Base-by-base conservation (phyloP, 2,329 filamentous ascomycete species). In the Grosmannia huntii region DNA sequence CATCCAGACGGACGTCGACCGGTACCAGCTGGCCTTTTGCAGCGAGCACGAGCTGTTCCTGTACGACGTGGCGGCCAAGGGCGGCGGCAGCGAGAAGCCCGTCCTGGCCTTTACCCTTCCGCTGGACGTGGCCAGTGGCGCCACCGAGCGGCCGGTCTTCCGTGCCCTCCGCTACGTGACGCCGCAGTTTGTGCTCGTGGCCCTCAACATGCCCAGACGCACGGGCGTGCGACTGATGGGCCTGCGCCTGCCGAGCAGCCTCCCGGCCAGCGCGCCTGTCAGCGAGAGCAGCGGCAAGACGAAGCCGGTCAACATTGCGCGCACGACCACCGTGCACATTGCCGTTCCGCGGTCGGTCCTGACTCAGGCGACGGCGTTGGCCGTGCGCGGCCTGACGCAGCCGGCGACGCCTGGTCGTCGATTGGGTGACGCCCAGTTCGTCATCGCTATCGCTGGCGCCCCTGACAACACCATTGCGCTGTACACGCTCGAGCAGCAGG, bases 381-480 rank as follows among this genome's bases (percentile, higher is more conserved):
- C 94, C 55, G 83, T 92, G 55, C 83, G 83, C 60, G 82, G 85
- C 59, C 77, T 96, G 11, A 78, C 80, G 11, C 78, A 75, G 5
- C 73, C 80, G 7, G 71, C 78, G 0, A 74, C 79, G 21, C 72
- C 78, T 4, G 62, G 56, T 25, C 52, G 36, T 11, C 60, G 44
- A 1, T 58, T 61, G 56, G 81, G 80, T 56, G 83, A 87, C 60
- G 81, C 85, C 53, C 90, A 96, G 71, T 87, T 90, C 63, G 81
- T 87, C 53, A 78, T 96, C 63, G 91, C 90, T 7, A 83, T 95
- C 16, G 86, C 86, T 11, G 51, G 50, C 36, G 41, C 58, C 9
- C 86, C 87, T 65, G 88, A 95, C 69, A 83, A 84, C 60, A 90
- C 89, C 12, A 85, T 96, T 63, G 82, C 82, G 5, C 73, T 96